These are phyloP conservation scores for Senecio squalidus DNA, from an alignment of 140 eudicot genomes.

Conservation along the genomic window DNA sequence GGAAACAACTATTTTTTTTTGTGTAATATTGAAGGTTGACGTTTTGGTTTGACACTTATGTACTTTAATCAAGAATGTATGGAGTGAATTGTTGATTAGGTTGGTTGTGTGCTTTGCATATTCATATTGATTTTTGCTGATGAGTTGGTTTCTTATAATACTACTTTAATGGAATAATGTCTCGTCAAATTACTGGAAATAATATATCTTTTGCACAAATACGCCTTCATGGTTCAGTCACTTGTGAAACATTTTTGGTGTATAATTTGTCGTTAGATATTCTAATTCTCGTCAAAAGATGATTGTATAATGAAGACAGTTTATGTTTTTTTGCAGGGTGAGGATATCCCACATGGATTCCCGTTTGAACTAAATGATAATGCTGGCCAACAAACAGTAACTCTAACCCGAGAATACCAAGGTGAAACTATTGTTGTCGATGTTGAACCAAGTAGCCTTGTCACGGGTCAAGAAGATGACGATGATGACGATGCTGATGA, in stretches of 20 bases:
- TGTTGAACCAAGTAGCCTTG: slow-evolving; percentile 61
- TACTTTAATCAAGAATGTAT: too few species aligned
- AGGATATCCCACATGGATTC: slow-evolving; percentile 50
- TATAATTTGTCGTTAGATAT: background rate
- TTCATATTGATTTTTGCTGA: too few species aligned
- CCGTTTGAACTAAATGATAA: slow-evolving; percentile 61
- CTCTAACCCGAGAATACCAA: slow-evolving; percentile 56
- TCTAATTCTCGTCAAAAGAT: background rate
- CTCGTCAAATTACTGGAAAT: too few species aligned
- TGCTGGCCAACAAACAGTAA: slow-evolving; percentile 54
- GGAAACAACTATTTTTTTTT: too few species aligned
- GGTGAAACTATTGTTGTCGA: slow-evolving; percentile 65
- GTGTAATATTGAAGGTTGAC: too few species aligned
- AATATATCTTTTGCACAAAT: too few species aligned
- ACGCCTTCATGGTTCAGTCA: background rate
- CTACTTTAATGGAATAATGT: too few species aligned
- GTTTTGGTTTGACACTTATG: too few species aligned
- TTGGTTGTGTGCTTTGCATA: too few species aligned
- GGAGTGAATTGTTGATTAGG: too few species aligned
- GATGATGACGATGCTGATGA: slow-evolving; percentile 33
- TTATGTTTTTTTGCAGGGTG: slow-evolving; percentile 30
- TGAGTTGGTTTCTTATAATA: too few species aligned
- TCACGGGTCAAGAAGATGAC: slow-evolving; percentile 38
- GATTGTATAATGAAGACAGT: background rate
- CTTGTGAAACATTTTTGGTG: background rate